phyloP scores from a whole-genome alignment of 2,329 filamentous ascomycete genomes.

The Diaporthe ampelina region DNA sequence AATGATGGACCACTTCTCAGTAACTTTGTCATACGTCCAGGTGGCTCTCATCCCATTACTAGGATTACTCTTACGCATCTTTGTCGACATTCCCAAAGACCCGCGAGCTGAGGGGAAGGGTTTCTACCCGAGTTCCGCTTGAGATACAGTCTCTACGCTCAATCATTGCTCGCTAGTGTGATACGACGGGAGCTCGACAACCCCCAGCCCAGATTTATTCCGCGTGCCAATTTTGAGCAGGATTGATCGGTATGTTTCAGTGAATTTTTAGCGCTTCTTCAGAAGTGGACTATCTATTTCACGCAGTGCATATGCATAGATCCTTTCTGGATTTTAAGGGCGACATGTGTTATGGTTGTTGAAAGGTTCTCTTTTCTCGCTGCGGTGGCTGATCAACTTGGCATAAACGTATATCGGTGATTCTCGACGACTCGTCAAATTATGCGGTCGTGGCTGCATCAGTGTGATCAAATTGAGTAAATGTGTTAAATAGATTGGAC shows the following conservation, averaged over 20 bases:
- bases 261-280: background rate
- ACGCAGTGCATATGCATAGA: background rate
- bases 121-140: background rate
- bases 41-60: slow-evolving; percentile 1
- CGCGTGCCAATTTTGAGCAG: background rate
- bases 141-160: no score
- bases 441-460: background rate
- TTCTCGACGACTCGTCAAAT: background rate
- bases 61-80: background rate
- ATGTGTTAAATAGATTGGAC: no score
- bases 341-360: background rate
- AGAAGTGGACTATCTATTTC: background rate
- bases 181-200: no score
- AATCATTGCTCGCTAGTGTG: background rate
- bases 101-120: background rate
- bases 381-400: background rate
- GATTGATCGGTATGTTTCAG: background rate
- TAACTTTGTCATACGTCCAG: slow-evolving; percentile 14
- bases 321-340: no score
- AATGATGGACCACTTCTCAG: slow-evolving; percentile 1
- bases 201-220: background rate
- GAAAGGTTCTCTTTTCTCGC: background rate
- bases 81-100: background rate
- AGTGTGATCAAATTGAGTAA: background rate
- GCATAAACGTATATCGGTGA: no score